A percentile compares a stretch with the other conserved stretches of the same genome.
phyloP scores from a whole-genome alignment of 1,284 basidiomycete genomes.

The Sporisorium iseilematis-ciliati region DNA sequence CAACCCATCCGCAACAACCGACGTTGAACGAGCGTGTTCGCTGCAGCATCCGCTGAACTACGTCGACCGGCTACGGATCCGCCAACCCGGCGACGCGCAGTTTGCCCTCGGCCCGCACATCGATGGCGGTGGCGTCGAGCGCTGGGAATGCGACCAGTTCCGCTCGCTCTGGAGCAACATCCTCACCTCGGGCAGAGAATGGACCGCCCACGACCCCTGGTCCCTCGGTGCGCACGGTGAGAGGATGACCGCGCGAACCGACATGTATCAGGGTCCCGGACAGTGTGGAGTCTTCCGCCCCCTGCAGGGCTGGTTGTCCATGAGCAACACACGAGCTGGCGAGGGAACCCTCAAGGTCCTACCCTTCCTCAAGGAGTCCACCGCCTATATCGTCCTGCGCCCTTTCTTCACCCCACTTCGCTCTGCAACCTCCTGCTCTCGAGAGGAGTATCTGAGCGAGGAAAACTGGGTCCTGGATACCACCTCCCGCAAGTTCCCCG shows the following conservation, averaged over 20 bases:
- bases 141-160: conserved; percentile 81
- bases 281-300: conserved; percentile 82
- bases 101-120: conserved; percentile 82
- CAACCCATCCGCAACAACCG: conserved; percentile 10
- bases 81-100: conserved; percentile 78
- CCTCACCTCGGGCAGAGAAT: conserved; percentile 71
- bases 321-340: conserved; percentile 74
- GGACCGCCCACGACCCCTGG: conserved; percentile 73
- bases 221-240: conserved; percentile 40
- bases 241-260: conserved; percentile 48
- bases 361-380: conserved; percentile 79
- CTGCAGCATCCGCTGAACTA: conserved; percentile 78
- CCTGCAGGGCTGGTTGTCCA: conserved; percentile 80
- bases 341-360: conserved; percentile 84
- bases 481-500: conserved; percentile 76
- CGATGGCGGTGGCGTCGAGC: conserved; percentile 80
- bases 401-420: conserved; percentile 77
- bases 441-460: conserved; percentile 22
- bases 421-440: background rate
- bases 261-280: conserved; percentile 69
- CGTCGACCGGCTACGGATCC: conserved; percentile 81
- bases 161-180: conserved; percentile 76
- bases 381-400: conserved; percentile 80
- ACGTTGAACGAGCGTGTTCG: conserved; percentile 71
- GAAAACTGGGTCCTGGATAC: conserved; percentile 73